Percentiles rank a stretch among this genome's conserved stretches.
phyloP scores from a whole-genome alignment of 768 basidiomycete species.

The Pleurotus giganteus region DNA sequence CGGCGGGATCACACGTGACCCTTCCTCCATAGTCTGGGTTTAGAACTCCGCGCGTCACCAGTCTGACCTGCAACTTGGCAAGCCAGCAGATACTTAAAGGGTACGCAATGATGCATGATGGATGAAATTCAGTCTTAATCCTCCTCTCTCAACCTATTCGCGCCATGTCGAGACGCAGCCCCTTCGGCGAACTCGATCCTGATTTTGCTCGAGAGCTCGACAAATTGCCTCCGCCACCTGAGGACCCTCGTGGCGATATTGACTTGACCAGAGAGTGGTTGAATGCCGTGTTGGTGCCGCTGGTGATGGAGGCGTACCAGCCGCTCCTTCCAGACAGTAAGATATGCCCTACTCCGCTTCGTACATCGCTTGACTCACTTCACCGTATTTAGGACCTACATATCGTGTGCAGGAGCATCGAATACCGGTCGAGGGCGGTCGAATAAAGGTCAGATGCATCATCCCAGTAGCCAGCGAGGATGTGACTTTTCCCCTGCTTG shows the following conservation, averaged over 20 bases:
- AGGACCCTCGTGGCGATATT: not conserved
- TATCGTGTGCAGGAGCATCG: slow-evolving; percentile 2
- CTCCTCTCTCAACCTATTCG: not conserved
- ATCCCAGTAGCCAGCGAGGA: slow-evolving; percentile 1
- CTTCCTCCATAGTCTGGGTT: not conserved
- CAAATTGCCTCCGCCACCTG: not conserved
- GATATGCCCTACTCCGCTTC: not conserved
- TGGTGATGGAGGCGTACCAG: slow-evolving; percentile 3
- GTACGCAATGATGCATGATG: not conserved
- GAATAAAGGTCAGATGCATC: slow-evolving; percentile 7
- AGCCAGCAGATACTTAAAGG: slow-evolving; percentile 3
- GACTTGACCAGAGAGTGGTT: not conserved
- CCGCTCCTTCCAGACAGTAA: not conserved
- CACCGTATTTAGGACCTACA: not conserved
- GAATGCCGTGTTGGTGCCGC: not conserved
- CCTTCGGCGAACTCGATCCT: not conserved
- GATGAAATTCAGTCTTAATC: not conserved
- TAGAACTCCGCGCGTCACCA: not conserved
- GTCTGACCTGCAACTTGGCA: not conserved
- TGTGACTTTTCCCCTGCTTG: slow-evolving; percentile 7
- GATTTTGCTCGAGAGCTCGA: not conserved
- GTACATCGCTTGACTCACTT: not conserved
- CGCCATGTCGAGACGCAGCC: not conserved
- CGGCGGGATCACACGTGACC: not conserved
- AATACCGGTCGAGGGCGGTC: slow-evolving; percentile 4